A percentile compares a stretch with the other conserved stretches of the same genome.
These are phyloP conservation scores for Colletotrichum lupini DNA, from an alignment of 2,329 filamentous ascomycete species.

Conservation along the genomic window DNA sequence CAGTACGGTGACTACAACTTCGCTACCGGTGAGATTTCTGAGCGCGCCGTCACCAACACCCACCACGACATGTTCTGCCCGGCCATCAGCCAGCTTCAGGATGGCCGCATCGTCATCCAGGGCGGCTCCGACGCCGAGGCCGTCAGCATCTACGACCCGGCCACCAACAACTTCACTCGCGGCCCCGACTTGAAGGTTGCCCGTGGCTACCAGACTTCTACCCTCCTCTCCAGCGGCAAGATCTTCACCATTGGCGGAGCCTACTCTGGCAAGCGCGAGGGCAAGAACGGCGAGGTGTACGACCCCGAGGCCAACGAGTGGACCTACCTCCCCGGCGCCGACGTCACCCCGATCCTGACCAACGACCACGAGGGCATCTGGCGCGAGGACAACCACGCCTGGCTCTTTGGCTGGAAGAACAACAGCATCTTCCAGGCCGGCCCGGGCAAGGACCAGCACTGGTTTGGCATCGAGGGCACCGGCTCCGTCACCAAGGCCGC, in stretches of 20 bases:
- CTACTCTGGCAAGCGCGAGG: constrained; percentile 56
- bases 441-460: constrained; percentile 65
- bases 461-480: constrained; percentile 59
- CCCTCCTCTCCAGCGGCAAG: constrained; percentile 61
- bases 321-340: constrained; percentile 54
- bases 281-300: constrained; percentile 68
- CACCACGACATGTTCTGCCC: constrained; percentile 68
- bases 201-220: constrained; percentile 64
- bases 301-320: constrained; percentile 57
- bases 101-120: constrained; percentile 62
- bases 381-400: constrained; percentile 49
- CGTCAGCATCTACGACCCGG: constrained; percentile 60
- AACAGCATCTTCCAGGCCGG: constrained; percentile 65
- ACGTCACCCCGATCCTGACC: constrained; percentile 62
- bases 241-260: constrained; percentile 70
- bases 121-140: constrained; percentile 62
- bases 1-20: constrained; percentile 41
- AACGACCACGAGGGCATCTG: constrained; percentile 61
- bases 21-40: constrained; percentile 41
- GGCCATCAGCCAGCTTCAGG: constrained; percentile 60
- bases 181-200: constrained; percentile 55
- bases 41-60: constrained; percentile 51
- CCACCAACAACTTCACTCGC: constrained; percentile 49
- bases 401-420: constrained; percentile 56
- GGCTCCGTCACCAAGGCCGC: constrained; percentile 57